These are phyloP conservation scores for Aspergillus quadrilineatus DNA, from an alignment of 2,329 filamentous ascomycete species.

Conservation along the genomic window DNA sequence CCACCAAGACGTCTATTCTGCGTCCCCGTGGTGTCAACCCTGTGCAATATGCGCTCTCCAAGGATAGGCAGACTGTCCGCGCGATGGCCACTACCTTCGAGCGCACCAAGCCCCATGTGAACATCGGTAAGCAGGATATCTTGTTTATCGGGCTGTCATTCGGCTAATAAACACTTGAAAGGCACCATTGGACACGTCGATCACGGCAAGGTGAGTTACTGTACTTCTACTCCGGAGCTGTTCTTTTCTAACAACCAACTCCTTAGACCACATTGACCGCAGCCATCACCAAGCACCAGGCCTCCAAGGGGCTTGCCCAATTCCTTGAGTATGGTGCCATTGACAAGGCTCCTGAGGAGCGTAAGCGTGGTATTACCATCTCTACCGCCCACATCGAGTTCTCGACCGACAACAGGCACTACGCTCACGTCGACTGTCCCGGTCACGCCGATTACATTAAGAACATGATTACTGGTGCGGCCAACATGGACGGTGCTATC, in stretches of 20 bases:
- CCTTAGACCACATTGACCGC: conserved; percentile 91
- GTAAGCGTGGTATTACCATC: conserved; percentile 99
- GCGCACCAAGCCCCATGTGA: conserved; percentile 95
- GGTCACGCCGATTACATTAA: conserved; percentile 99
- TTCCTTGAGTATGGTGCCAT: conserved; percentile 98
- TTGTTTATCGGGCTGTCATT: neutral
- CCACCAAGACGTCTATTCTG: conserved; percentile 72
- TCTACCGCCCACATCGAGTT: conserved; percentile 99
- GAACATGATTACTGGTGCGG: conserved; percentile 99
- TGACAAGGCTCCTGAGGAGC: conserved; percentile 98
- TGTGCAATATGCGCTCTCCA: conserved; percentile 60
- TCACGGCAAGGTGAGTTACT: conserved; percentile 82
- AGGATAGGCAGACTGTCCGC: conserved; percentile 48
- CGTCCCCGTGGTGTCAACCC: conserved; percentile 70
- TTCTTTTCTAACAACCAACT: conserved; percentile 20
- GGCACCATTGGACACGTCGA: conserved; percentile 99
- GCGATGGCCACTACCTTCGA: conserved; percentile 68
- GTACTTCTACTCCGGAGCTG: conserved; percentile 2
- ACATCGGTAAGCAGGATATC: conserved; percentile 70
- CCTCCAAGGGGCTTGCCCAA: conserved; percentile 87
- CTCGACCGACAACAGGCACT: conserved; percentile 88
- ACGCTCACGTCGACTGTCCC: conserved; percentile 99
- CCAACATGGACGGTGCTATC: conserved; percentile 98
- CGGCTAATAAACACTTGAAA: conserved; percentile 36
- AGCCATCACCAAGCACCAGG: conserved; percentile 97